Conservation (phyloP, 768 basidiomycete species). For the Cystobasidium tubakii region DNA sequence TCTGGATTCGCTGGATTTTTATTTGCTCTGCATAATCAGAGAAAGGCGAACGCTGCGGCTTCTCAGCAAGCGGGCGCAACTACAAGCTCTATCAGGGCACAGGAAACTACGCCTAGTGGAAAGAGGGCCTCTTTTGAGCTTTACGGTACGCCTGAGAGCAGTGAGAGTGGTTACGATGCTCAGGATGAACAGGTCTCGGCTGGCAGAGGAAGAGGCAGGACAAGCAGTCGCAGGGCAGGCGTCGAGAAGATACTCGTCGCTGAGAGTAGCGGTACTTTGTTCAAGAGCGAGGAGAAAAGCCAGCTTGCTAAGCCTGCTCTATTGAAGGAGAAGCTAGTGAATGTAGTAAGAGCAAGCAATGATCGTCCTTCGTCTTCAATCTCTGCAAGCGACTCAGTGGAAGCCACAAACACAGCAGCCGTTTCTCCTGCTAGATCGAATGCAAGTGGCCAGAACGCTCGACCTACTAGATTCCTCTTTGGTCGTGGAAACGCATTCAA, state of each 20-base stretch:
- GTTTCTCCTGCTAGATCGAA: not conserved
- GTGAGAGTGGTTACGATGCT: constrained; percentile 32
- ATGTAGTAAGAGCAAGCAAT: constrained; percentile 1
- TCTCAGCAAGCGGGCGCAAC: not conserved
- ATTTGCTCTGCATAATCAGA: constrained; percentile 30
- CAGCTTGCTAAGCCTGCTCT: constrained; percentile 13
- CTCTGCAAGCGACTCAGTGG: not conserved
- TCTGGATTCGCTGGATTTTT: constrained; percentile 32
- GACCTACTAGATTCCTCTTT: constrained; percentile 25
- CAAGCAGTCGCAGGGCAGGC: not conserved
- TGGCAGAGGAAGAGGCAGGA: not conserved
- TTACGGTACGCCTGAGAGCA: not conserved
- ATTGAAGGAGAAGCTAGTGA: constrained; percentile 10
- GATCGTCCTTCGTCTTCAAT: not conserved
- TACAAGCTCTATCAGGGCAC: too few relatives aligned
- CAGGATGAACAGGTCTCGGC: constrained; percentile 20
- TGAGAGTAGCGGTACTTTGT: not conserved
- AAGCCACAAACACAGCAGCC: not conserved
- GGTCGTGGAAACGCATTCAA: constrained; percentile 29
- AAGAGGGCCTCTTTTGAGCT: not conserved
- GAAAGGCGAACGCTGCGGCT: constrained; percentile 4
- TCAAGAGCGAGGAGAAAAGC: not conserved
- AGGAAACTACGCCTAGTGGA: not conserved
- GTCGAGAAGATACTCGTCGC: not conserved
- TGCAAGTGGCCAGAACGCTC: not conserved